phyloP scores from a whole-genome alignment of 169 alveolate species.

The Eimeria acervulina region DNA sequence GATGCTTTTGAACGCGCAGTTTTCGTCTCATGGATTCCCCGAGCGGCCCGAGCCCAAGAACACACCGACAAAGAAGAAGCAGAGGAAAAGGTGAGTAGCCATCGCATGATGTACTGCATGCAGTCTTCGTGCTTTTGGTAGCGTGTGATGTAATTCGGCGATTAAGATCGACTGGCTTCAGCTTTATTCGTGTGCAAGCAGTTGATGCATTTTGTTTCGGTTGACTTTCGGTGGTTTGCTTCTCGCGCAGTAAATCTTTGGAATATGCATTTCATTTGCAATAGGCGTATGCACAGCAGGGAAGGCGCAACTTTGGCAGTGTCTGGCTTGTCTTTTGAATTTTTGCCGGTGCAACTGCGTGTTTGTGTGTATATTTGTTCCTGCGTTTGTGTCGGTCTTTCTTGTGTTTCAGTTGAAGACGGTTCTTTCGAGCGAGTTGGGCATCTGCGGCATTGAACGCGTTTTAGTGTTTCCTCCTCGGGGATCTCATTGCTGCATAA shows the following conservation, averaged over 20 bases:
- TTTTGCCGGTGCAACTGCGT: not conserved
- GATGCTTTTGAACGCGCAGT: conserved; percentile 69
- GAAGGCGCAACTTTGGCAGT: no score
- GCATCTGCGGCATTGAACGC: conserved; percentile 76
- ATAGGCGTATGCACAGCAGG: no score
- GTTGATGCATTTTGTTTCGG: no score
- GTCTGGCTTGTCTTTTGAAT: no score
- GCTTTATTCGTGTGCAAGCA: no score
- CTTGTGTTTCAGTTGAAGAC: conserved; percentile 62
- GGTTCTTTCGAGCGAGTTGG: conserved; percentile 34
- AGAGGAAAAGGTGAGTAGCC: conserved; percentile 41
- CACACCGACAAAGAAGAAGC: conserved; percentile 48
- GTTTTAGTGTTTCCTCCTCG: conserved; percentile 78
- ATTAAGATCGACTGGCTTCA: no score
- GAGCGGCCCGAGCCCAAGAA: conserved; percentile 78
- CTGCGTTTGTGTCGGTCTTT: not conserved
- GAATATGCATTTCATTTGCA: no score
- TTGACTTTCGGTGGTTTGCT: no score
- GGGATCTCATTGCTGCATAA: conserved; percentile 77
- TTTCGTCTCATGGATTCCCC: conserved; percentile 79
- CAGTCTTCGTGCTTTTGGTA: not conserved
- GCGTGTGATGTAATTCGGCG: not conserved
- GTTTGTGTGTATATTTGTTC: not conserved
- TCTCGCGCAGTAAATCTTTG: no score
- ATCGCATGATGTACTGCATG: not conserved